These are phyloP conservation scores for Cercospora sp. DNA, from an alignment of 2,329 filamentous ascomycete genomes.

Conservation along the genomic window DNA sequence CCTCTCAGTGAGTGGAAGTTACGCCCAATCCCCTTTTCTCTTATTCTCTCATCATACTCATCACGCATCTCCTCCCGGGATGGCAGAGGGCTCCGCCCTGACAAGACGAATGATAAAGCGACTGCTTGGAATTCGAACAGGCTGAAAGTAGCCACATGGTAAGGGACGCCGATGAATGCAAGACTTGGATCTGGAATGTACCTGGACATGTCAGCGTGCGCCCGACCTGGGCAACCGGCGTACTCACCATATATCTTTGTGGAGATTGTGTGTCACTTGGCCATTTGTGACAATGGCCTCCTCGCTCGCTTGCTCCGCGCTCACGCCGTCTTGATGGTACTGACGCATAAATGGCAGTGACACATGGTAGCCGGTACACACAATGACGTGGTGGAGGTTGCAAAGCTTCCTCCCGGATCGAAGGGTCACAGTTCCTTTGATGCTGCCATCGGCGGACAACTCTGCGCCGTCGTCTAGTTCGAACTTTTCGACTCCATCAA, in stretches of 20 bases:
- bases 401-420: constrained; percentile 55
- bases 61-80: constrained; percentile 43
- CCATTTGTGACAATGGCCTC: constrained; percentile 64
- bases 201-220: constrained; percentile 52
- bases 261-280: constrained; percentile 60
- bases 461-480: constrained; percentile 24
- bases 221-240: constrained; percentile 63
- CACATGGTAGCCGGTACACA: constrained; percentile 70
- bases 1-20: constrained; percentile 48
- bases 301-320: constrained; percentile 52
- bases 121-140: constrained; percentile 71
- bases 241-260: constrained; percentile 73
- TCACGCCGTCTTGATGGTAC: constrained; percentile 49
- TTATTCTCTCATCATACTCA: constrained; percentile 43
- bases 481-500: constrained; percentile 56
- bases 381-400: constrained; percentile 61
- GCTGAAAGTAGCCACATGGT: constrained; percentile 66
- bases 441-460: constrained; percentile 35
- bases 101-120: constrained; percentile 58
- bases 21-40: constrained; percentile 45
- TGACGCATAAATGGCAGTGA: constrained; percentile 64
- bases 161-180: constrained; percentile 58
- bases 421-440: constrained; percentile 55
- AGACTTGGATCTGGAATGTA: neutral
- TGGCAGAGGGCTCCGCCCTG: constrained; percentile 54